A percentile compares a stretch with the other conserved stretches of the same genome.
Evolutionary conservation across 768 basidiomycete genomes (phyloP).

Genomic region (Psilocybe sp.): DNA sequence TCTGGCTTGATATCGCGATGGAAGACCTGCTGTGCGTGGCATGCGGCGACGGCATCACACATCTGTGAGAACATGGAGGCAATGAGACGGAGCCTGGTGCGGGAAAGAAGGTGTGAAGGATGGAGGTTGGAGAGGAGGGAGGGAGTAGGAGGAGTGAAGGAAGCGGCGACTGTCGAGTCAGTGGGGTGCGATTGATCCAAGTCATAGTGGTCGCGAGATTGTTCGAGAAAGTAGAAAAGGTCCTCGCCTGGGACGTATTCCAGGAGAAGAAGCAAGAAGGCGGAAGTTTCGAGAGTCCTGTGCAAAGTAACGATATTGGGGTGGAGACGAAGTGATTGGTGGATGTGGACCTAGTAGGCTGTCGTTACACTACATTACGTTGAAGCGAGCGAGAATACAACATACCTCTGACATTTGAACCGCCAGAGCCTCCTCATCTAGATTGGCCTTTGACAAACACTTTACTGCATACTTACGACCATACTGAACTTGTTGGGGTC

Average conservation of each 20-base stretch:
- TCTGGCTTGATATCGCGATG: constrained; percentile 99
- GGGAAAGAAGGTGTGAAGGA: constrained; percentile 79
- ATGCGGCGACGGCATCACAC: constrained; percentile 95
- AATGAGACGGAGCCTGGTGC: constrained; percentile 86
- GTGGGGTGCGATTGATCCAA: constrained; percentile 35
- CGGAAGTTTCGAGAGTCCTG: constrained; percentile 87
- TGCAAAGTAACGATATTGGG: constrained; percentile 94
- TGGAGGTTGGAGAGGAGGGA: constrained; percentile 83
- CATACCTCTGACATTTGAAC: constrained; percentile 89
- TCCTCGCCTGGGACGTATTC: constrained; percentile 98
- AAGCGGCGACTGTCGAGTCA: constrained; percentile 39
- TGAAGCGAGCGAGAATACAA: constrained; percentile 12
- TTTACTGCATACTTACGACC: constrained; percentile 93
- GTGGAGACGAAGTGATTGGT: constrained; percentile 87
- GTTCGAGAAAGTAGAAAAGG: constrained; percentile 97
- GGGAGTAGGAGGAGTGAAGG: constrained; percentile 89
- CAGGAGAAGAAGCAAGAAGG: constrained; percentile 88
- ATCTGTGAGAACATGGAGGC: constrained; percentile 98
- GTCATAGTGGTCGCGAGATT: constrained; percentile 85
- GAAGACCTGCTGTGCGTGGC: constrained; percentile 87
- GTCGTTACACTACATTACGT: constrained; percentile 10
- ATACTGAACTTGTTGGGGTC: constrained; percentile 45
- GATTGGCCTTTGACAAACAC: constrained; percentile 91
- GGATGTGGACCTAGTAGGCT: constrained; percentile 74
- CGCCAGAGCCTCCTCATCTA: constrained; percentile 81